These are phyloP conservation scores for Geotrichum europaeum DNA, from an alignment of 1,139 yeast species.

Conservation along the genomic window DNA sequence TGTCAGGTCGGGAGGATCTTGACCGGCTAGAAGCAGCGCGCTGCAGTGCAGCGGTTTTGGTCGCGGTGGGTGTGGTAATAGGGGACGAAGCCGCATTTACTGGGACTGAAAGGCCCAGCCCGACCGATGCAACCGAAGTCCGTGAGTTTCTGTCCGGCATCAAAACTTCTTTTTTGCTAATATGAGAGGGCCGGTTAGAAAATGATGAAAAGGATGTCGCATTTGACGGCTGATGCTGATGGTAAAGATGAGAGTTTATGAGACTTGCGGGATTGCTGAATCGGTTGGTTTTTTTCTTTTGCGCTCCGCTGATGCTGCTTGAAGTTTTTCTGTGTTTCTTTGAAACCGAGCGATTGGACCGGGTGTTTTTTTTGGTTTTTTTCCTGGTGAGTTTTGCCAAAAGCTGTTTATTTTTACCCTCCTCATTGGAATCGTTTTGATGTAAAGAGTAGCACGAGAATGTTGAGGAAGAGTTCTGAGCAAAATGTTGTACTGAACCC, in stretches of 20 bases:
- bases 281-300: background rate
- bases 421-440: background rate
- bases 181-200: conserved; percentile 5
- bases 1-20: background rate
- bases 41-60: background rate
- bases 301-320: background rate
- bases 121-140: background rate
- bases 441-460: background rate
- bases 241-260: background rate
- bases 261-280: background rate
- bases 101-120: background rate
- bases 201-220: conserved; percentile 9
- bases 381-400: background rate
- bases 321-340: background rate
- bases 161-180: background rate
- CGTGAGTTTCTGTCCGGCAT: background rate
- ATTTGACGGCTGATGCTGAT: conserved; percentile 5
- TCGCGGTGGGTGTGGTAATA: background rate
- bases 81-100: conserved; percentile 7
- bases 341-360: background rate
- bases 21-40: background rate
- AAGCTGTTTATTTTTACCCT: background rate
- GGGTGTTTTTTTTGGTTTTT: background rate
- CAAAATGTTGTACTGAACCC: conserved; percentile 15
- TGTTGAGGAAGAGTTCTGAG: conserved; percentile 9